phyloP scores from a whole-genome alignment of 305 asterid species.

The Caryopteris hybrid region DNA sequence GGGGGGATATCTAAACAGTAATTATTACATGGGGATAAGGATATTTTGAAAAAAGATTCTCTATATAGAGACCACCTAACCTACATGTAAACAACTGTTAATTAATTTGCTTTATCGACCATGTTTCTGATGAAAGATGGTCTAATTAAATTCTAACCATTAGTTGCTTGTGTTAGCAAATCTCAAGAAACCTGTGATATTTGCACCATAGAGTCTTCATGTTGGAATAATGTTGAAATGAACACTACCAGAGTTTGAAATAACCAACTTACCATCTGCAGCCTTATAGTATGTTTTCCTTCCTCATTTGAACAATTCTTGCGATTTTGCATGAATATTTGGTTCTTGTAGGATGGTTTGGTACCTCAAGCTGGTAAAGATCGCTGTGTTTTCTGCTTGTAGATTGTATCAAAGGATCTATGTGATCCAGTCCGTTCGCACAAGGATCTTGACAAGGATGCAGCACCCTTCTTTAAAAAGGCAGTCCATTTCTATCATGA shows the following conservation, averaged over 20 bases:
- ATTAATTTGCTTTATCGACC: not conserved
- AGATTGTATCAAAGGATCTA: conserved; percentile 93
- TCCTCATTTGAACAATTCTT: not conserved
- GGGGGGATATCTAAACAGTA: too few relatives aligned
- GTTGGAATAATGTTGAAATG: not conserved
- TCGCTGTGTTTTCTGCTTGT: conserved; percentile 19
- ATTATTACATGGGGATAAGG: too few relatives aligned
- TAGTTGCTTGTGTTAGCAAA: not conserved
- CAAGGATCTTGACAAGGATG: conserved; percentile 97
- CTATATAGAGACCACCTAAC: too few relatives aligned
- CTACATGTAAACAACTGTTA: not conserved
- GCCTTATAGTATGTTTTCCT: not conserved
- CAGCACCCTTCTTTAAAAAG: conserved; percentile 82
- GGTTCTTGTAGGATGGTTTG: not conserved
- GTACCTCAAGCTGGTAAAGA: not conserved
- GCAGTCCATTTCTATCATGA: conserved; percentile 80
- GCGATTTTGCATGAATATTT: not conserved
- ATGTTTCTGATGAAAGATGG: not conserved
- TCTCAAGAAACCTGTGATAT: not conserved
- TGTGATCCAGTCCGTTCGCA: conserved; percentile 98
- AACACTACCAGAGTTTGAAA: not conserved
- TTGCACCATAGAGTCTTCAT: not conserved
- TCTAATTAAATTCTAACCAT: not conserved
- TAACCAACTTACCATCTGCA: not conserved
- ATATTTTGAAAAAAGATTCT: too few relatives aligned